These are phyloP conservation scores for Cetraspora pellucida DNA, from an alignment of 192 early-diverging fungal genomes.

Conservation along the genomic window DNA sequence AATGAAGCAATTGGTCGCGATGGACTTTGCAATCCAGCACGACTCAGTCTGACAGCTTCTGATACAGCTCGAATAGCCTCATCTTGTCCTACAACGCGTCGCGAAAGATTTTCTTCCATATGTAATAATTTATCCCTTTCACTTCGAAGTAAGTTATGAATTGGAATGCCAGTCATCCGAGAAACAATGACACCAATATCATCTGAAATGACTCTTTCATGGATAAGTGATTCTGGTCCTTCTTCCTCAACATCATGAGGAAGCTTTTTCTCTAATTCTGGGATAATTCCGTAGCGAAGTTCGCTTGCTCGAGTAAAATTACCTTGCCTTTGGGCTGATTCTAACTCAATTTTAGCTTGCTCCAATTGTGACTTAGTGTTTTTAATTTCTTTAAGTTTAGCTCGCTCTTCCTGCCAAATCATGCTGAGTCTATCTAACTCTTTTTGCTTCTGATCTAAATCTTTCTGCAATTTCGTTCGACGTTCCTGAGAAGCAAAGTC, in stretches of 20 bases:
- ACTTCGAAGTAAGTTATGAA: slow-evolving; percentile 66
- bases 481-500: slow-evolving; percentile 70
- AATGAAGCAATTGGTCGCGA: slow-evolving; percentile 75
- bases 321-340: slow-evolving; percentile 70
- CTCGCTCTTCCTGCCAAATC: slow-evolving; percentile 69
- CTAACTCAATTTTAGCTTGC: slow-evolving; percentile 73
- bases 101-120: slow-evolving; percentile 69
- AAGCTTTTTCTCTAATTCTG: slow-evolving; percentile 68
- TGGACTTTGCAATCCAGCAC: slow-evolving; percentile 76
- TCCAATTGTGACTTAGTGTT: slow-evolving; percentile 69
- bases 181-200: slow-evolving; percentile 76
- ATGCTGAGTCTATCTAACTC: slow-evolving; percentile 60
- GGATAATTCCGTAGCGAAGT: slow-evolving; percentile 78
- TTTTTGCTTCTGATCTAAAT: slow-evolving; percentile 59
- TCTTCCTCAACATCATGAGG: slow-evolving; percentile 40
- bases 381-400: slow-evolving; percentile 71
- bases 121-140: slow-evolving; percentile 72
- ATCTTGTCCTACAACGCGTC: slow-evolving; percentile 75
- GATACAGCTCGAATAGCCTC: slow-evolving; percentile 68
- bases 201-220: slow-evolving; percentile 80
- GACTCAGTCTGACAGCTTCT: slow-evolving; percentile 74
- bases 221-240: slow-evolving; percentile 55
- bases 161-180: slow-evolving; percentile 80
- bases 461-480: slow-evolving; percentile 58
- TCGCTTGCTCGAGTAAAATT: slow-evolving; percentile 76